Base-by-base conservation (phyloP, 352 stramenopile genomes). In the Globisporangium cylindrosporum region DNA sequence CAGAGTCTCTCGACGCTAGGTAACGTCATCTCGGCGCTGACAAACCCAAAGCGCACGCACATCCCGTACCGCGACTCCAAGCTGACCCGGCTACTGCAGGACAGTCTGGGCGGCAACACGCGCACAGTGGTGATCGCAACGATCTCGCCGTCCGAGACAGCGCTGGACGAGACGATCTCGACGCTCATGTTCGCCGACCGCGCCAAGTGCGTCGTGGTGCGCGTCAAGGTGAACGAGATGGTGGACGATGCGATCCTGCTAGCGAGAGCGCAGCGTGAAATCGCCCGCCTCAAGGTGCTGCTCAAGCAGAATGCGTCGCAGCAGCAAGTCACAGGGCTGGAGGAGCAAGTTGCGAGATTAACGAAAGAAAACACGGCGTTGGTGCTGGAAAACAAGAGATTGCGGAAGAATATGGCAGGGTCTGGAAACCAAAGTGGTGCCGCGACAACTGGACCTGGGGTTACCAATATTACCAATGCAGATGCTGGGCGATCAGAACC, bases 11-110 rank as follows among this genome's bases (percentile, higher is more conserved):
- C 91, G 34, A 91, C 90, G 15, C 76, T 98, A 9, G 94, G 94
- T 7, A 93, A 96, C 59, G 91, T 93, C 58, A 97, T 97, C 62
- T 84, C 89, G 0, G 91, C 90, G 3, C 78, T 98, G 22, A 82
- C 80, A 7, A 86, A 94, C 32, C 72, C 78, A 2, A 80, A 79
- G 56, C 75, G 86, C 46, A 86, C 77, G 4, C 92, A 98, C 67
- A 88, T 99, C 41, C 96, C 97, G 18, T 99, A 99, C 67, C 88
- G 98, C 20, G 97, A 99, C 73, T 98, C 94, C 4, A 99, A 98
- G 62, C 78, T 99, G 22, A 99, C 98, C 2, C 94, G 98, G 32
- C 69, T 99, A 18, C 78, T 95, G 55, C 86, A 94, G 56, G 86
- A 93, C 59, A 88, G 74, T 49, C 73, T 95, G 0, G 86, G 87